Base-by-base conservation (phyloP, 108 stramenopile species). In the Nitzschia sp. region DNA sequence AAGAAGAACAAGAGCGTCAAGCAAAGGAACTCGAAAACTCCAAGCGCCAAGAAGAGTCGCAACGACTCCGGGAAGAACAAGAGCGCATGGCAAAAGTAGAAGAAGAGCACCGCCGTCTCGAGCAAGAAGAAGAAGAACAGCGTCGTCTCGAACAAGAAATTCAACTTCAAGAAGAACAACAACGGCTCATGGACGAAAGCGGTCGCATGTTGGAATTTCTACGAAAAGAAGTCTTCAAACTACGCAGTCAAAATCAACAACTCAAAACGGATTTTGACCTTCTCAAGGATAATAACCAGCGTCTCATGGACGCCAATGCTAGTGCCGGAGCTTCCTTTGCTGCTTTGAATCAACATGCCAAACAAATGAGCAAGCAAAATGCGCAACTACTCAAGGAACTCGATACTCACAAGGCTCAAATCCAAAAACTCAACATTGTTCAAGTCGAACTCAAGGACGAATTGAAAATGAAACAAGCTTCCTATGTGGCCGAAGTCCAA, bases 251-350 rank as follows among this genome's bases (percentile, higher is more conserved):
- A 54, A 84, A 85, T 59, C 64, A 75, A 34, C 80, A 79, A 35
- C 77, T 91, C 17, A 74, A 71, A 31, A 68, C 72, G 0, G 89
- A 91, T 46, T 83, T 86, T 77, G 84, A 91, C 27, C 59, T 81
- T 15, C 66, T 91, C 9, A 85, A 85, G 53, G 84, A 84, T 28
- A 85, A 83, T 68, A 87, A 87, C 54, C 82, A 86, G 46, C 55
- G 85, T 28, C 70, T 87, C 24, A 82, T 85, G 86, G 86, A 91
- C 62, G 86, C 89, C 6, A 87, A 87, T 74, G 89, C 86, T 2
- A 80, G 82, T 31, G 89, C 89, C 0, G 84, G 85, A 24, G 84
- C 82, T 35, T 78, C 82, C 11, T 87, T 91, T 76, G 79, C 84
- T 8, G 79, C 89, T 1, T 57, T 91, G 59, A 87, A 85, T 69